Conservation (phyloP, 352 stramenopile species). For the Phytophthora aleatoria region DNA sequence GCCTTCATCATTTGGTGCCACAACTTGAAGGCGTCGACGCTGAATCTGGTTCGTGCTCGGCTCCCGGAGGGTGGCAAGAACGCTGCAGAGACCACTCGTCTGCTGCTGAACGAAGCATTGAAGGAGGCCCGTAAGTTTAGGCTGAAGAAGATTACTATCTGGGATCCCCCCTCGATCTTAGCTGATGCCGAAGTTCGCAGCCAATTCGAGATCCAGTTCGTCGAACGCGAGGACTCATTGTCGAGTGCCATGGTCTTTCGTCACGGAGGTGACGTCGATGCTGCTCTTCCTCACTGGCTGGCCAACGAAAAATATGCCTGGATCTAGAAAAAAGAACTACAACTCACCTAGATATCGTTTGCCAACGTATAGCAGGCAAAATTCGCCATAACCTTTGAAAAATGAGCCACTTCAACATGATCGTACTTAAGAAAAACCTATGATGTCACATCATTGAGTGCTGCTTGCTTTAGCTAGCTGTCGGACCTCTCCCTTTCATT, state of each 20-base stretch:
- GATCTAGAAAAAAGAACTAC: constrained; percentile 30
- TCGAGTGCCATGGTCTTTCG: constrained; percentile 64
- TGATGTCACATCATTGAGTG: too few species aligned
- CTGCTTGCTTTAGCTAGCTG: too few species aligned
- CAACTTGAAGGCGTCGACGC: constrained; percentile 61
- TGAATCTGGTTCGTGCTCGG: constrained; percentile 56
- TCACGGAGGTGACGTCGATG: not conserved
- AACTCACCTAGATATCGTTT: not conserved
- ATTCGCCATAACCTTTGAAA: not conserved
- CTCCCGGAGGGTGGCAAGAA: constrained; percentile 27
- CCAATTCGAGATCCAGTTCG: constrained; percentile 39
- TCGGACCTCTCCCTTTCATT: too few species aligned
- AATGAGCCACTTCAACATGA: not conserved
- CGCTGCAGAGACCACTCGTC: constrained; percentile 11
- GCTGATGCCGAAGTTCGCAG: constrained; percentile 20
- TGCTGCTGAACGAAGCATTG: constrained; percentile 42
- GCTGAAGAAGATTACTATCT: constrained; percentile 49
- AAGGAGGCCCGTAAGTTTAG: constrained; percentile 48
- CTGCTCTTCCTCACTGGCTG: constrained; percentile 32
- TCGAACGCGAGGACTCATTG: constrained; percentile 53
- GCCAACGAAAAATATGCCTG: constrained; percentile 59
- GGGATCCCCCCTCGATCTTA: constrained; percentile 41
- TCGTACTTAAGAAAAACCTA: constrained; percentile 1
- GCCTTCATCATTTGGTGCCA: constrained; percentile 72
- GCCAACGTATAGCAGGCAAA: not conserved